A percentile compares a stretch with the other conserved stretches of the same genome.
Evolutionary conservation across 345 rosid species (phyloP).

Genomic region (Eucalyptus lansdowneana): DNA sequence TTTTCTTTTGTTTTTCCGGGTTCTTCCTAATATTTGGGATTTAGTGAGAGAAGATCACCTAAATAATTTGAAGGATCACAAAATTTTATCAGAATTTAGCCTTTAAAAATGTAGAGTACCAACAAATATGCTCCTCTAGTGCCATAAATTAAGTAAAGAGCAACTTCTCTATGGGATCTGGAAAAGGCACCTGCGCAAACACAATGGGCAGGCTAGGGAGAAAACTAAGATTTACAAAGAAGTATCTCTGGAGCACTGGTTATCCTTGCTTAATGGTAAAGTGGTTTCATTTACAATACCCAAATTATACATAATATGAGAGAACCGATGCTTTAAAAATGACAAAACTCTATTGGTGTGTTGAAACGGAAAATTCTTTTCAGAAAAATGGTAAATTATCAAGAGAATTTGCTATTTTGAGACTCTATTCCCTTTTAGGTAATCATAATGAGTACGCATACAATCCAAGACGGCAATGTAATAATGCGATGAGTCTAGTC

Average conservation of each 20-base stretch:
- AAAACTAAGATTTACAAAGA: not conserved
- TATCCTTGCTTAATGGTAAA: not conserved
- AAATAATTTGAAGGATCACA: not conserved
- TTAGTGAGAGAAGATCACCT: not conserved
- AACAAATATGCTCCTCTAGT: not conserved
- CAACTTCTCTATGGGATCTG: not conserved
- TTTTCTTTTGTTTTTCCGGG: not conserved
- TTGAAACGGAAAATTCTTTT: not conserved
- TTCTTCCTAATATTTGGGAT: not conserved
- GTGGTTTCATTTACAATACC: not conserved
- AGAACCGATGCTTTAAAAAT: not conserved
- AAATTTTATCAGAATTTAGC: not conserved
- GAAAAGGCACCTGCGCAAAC: slow-evolving; percentile 3
- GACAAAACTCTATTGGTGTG: not conserved
- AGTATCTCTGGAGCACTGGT: not conserved
- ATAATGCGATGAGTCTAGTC: not conserved
- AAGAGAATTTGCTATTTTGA: not conserved
- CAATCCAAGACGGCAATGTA: not conserved
- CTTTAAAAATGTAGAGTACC: not conserved
- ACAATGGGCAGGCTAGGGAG: not conserved
- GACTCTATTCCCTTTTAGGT: not conserved
- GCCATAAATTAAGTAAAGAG: not conserved
- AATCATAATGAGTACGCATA: not conserved
- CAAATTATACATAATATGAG: not conserved
- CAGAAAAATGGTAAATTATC: not conserved